Evolutionary conservation across 495 filamentous ascomycete species (phyloP), one percentile per base, ranked within the genome.

Genomic region (Tirmania nivea): DNA sequence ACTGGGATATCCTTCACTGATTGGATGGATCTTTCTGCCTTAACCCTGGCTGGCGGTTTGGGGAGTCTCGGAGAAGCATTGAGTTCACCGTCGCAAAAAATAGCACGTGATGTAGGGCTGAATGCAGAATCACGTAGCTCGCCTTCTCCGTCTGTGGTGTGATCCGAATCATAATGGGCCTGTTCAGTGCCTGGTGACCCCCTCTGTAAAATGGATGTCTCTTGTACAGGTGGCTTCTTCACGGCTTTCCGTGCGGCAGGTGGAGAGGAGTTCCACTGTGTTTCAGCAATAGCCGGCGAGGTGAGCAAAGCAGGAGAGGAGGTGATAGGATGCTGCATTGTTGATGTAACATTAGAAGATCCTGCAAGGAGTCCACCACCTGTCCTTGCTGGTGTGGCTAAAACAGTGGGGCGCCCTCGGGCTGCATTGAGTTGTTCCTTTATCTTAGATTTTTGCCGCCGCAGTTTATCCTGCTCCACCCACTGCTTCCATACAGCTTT

Each of bases 401-500:
- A 51, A 4, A 51, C 48, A 53, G 49, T 35, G 31, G 52, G 20
- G 31, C 53, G 16, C 34, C 21, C 25, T 19, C 47, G 35, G 31
- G 52, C 39, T 21, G 31, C 36, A 34, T 54, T 49, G 9, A 47
- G 37, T 12, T 53, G 25, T 10, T 42, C 48, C 48, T 48, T 61
- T 53, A 55, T 58, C 31, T 54, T 57, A 6, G 35, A 49, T 51
- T 59, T 36, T 11, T 62, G 45, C 47, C 55, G 50, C 49, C 63
- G 60, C 25, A 55, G 49, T 14, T 54, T 54, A 34, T 55, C 54
- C 34, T 53, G 42, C 37, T 56, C 56, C 17, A 55, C 54, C 63
- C 63, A 66, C 25, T 58, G 53, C 37, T 56, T 56, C 55, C 54
- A 62, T 11, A 56, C 56, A 10, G 57, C 55, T 49, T 66, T 66